Base-by-base conservation (phyloP, 1,284 basidiomycete species). In the Pisolithus thermaeus region DNA sequence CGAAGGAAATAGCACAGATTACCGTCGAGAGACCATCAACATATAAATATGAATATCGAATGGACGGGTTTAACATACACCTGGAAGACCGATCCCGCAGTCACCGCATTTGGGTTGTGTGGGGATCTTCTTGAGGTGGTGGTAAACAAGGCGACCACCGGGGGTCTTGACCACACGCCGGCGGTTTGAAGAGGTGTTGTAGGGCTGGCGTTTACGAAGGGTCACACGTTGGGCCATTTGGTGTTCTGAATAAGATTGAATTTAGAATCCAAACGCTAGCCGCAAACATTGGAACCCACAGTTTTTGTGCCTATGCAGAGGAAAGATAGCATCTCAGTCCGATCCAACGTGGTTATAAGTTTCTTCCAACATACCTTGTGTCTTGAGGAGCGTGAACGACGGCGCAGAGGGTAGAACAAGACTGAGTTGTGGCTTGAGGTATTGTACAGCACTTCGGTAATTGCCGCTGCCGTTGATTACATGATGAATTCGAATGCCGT, bases 211-310 rank as follows among this genome's bases (percentile, higher is more conserved):
- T 78, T 96, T 99, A 79, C 97, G 92, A 78, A 99, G 91, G 65
- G 95, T 97, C 68, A 99, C 95, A 72, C 96, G 94, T 86, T 97
- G 92, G 76, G 92, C 93, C 95, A 98, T 97, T 80, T 71, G 54
- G 69, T 57, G 56, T 52, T 52, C 59, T 63, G 52, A 47, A 42
- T 46, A 39, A 35, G 14, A 16, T 30, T 30, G 43, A 46, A 43
- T 44, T 60, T 52, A 59, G n/a, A 61, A 43, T 37, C 25, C 43
- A 28, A 14, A 16, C 3, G 7, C 30, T n/a, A 16, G 12, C 16
- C 6, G 8, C 7, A 3, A 32, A 16, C 16, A 18, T 7, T 14
- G 47, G 18, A 32, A 35, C 47, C 30, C 28, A 49, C 47, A 49
- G 32, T 42, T 40, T 38, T 49, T 18, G 20, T 40, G 28, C 25